These are phyloP conservation scores for Sicyos edulis DNA, from an alignment of 306 rosid species.

Conservation along the genomic window DNA sequence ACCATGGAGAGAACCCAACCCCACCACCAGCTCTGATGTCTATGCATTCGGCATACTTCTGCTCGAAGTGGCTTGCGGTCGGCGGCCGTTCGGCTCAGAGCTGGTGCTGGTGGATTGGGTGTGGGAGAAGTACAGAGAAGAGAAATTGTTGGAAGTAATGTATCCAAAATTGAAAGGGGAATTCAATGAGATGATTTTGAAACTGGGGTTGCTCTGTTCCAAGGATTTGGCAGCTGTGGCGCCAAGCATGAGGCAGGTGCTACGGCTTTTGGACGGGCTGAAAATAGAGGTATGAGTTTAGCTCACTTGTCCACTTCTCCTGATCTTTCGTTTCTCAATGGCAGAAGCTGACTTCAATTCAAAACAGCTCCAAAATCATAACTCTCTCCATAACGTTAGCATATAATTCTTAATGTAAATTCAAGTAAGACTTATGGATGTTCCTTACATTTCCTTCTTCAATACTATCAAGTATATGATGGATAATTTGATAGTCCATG, in stretches of 20 bases:
- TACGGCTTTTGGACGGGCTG: constrained; percentile 61
- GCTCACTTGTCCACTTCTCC: constrained; percentile 39
- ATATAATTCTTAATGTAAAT: neutral
- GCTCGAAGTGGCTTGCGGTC: constrained; percentile 62
- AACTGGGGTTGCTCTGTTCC: constrained; percentile 66
- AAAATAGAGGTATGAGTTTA: constrained; percentile 46
- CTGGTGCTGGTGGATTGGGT: constrained; percentile 72
- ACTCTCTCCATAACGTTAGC: no score
- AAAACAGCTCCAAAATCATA: neutral
- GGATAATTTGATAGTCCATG: no score
- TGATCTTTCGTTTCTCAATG: no score
- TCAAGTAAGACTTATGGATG: neutral
- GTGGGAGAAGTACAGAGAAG: constrained; percentile 54
- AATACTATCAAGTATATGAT: no score
- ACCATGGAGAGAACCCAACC: constrained; percentile 62
- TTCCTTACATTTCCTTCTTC: neutral
- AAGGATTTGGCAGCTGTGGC: constrained; percentile 34
- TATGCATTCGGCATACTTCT: constrained; percentile 68
- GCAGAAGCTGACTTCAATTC: no score
- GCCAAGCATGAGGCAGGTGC: constrained; percentile 56
- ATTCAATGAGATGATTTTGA: constrained; percentile 41
- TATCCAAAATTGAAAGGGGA: constrained; percentile 43
- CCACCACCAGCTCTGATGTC: constrained; percentile 64
- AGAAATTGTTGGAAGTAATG: constrained; percentile 40
- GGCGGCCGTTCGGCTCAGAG: constrained; percentile 71